Conservation (phyloP, 768 basidiomycete genomes). For the Pseudohyphozyma bogoriensis region DNA sequence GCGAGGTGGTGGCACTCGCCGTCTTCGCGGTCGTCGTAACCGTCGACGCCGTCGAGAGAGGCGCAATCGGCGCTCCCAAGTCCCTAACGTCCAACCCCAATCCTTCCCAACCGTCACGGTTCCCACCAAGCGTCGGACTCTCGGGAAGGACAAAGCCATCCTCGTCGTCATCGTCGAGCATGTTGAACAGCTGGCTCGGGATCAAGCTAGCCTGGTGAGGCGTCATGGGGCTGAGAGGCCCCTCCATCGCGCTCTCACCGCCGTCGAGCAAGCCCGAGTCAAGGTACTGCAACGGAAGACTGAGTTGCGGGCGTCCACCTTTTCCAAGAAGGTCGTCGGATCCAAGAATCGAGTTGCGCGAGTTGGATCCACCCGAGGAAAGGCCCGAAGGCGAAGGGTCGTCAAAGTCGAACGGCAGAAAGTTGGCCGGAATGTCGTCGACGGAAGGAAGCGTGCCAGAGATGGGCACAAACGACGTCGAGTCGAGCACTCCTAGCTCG, state of each 20-base stretch:
- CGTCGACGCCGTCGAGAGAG: too few species aligned
- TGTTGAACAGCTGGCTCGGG: slow-evolving; percentile 32
- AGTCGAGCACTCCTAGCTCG: not conserved
- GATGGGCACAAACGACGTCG: not conserved
- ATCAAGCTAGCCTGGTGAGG: slow-evolving; percentile 34
- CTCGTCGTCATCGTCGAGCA: slow-evolving; percentile 35
- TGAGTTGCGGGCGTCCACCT: slow-evolving; percentile 3
- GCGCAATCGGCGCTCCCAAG: too few species aligned
- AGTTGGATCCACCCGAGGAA: not conserved
- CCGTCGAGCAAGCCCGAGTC: slow-evolving; percentile 24
- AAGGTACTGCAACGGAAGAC: slow-evolving; percentile 30
- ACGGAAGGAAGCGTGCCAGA: slow-evolving; percentile 5
- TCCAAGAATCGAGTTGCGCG: not conserved
- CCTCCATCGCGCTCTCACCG: slow-evolving; percentile 11
- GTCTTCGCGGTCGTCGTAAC: too few species aligned
- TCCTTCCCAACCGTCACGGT: slow-evolving; percentile 18
- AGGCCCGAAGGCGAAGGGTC: not conserved
- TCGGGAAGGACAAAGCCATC: slow-evolving; percentile 28
- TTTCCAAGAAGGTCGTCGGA: too few species aligned
- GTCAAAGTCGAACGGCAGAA: slow-evolving; percentile 28
- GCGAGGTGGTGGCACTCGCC: too few species aligned
- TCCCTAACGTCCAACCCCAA: slow-evolving; percentile 3
- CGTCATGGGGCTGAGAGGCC: slow-evolving; percentile 33
- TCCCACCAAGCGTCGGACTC: slow-evolving; percentile 11
- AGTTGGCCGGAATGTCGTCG: slow-evolving; percentile 16